Conservation (phyloP, 2,329 filamentous ascomycete species). For the Ceratocystis papillata region DNA sequence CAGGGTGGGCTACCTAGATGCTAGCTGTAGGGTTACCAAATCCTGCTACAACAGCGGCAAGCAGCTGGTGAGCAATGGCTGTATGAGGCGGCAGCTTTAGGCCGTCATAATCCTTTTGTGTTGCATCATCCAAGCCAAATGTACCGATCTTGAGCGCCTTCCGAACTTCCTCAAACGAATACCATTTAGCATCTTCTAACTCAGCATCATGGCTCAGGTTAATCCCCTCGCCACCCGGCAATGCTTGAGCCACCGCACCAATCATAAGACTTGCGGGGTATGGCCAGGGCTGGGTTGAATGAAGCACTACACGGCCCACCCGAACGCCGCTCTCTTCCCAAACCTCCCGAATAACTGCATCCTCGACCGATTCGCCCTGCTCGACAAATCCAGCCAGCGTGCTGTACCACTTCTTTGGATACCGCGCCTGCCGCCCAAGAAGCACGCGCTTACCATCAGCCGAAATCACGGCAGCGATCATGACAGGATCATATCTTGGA, state of each 20-base stretch:
- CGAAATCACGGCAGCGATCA: constrained; percentile 88
- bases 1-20: constrained; percentile 6
- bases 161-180: constrained; percentile 65
- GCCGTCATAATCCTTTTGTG: constrained; percentile 55
- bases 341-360: constrained; percentile 71
- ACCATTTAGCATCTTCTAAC: constrained; percentile 83
- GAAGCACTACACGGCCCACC: constrained; percentile 67
- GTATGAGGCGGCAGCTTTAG: constrained; percentile 73
- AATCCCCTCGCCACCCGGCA: constrained; percentile 67
- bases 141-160: constrained; percentile 54
- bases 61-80: constrained; percentile 84
- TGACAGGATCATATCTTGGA: constrained; percentile 83
- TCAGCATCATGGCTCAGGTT: constrained; percentile 81
- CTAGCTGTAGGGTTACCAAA: constrained; percentile 31
- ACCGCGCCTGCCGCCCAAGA: constrained; percentile 74
- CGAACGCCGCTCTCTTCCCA: constrained; percentile 76
- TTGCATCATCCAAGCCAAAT: constrained; percentile 53
- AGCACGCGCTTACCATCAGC: constrained; percentile 66
- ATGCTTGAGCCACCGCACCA: constrained; percentile 74
- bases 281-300: constrained; percentile 79
- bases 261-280: constrained; percentile 81
- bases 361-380: constrained; percentile 74
- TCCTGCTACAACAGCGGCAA: constrained; percentile 67
- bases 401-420: constrained; percentile 75
- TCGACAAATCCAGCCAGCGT: constrained; percentile 82